A percentile compares a stretch with the other conserved stretches of the same genome.
Evolutionary conservation across 805 yeast genomes (phyloP).

Genomic region (Saccharomyces kudriavzevii): DNA sequence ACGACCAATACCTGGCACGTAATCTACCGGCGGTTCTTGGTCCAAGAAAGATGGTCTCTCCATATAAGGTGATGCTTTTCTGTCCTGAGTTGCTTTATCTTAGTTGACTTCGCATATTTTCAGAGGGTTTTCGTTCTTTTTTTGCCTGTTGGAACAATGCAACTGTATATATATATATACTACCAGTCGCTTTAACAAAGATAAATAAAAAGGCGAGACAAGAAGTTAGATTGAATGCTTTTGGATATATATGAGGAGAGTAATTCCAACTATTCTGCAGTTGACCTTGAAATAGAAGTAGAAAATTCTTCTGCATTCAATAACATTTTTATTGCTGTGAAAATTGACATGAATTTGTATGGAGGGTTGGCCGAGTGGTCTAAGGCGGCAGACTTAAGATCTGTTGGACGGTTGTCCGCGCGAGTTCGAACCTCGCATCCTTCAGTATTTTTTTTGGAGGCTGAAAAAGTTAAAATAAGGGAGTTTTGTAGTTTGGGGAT

Average conservation of each 20-base stretch:
- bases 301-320: too few species aligned
- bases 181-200: background rate
- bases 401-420: constrained; percentile 30
- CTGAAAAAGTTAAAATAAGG: background rate
- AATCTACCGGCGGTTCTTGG: constrained; percentile 82
- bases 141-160: background rate
- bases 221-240: too few species aligned
- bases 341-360: too few species aligned
- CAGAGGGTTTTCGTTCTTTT: background rate
- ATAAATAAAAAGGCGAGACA: too few species aligned
- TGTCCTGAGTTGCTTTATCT: background rate
- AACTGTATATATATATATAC: too few species aligned
- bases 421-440: constrained; percentile 28
- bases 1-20: constrained; percentile 86
- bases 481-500: too few species aligned
- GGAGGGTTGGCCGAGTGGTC: constrained; percentile 32
- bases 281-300: too few species aligned
- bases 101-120: background rate
- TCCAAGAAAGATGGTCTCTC: constrained; percentile 61
- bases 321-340: too few species aligned
- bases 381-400: constrained; percentile 31
- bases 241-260: background rate
- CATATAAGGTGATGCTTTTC: constrained; percentile 18
- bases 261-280: too few species aligned
- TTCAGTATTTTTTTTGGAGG: constrained; percentile 17